Base-by-base conservation (phyloP, 331 rosid genomes). In the Quercus lobata region DNA sequence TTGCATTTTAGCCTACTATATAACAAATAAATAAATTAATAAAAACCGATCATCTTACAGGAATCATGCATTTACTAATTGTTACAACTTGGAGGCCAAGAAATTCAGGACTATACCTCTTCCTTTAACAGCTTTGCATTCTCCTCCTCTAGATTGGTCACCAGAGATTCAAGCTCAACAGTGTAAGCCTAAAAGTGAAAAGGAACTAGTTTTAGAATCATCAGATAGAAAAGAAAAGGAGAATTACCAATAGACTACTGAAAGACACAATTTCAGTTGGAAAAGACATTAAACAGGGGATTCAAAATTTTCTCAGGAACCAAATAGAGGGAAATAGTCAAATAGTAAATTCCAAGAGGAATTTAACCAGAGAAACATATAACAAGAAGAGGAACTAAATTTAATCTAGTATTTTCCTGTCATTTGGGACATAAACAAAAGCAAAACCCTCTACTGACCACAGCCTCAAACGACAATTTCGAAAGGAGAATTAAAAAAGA, bases 131-230 rank as follows among this genome's bases (percentile, higher is more conserved):
- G 81, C 27, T 73, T 77, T 17, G 89, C 89, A 83, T 93, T 89
- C 87, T 93, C 99, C 76, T 82, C 89, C 88, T 89, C 94, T 71
- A 96, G 79, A 68, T 88, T 91, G 49, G 88, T 85, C 75, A 96
- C 98, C 63, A 88, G 61, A 76, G 82, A 49, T 85, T 96, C 97
- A 17, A 96, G 96, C 88, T 91, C 98, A 58, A 81, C 75, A 1
- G 94, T 89, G 87, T 91, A 93, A 79, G 98, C 98, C 99, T 95
- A 78, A 34, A 76, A 69, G 22, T 22, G 30, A 18, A 41, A n/a
- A 80, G 54, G 6, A 65, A 49, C 71, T 44, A 11, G 2, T 30
- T 53, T 53, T 61, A 71, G 12, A 78, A 63, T 6, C 1, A 66
- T 76, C 70, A 77, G 52, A 73, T 53, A 61, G n/a, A 60, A 68